Conservation (phyloP, 2,329 filamentous ascomycete genomes). For the Alternaria sp. region DNA sequence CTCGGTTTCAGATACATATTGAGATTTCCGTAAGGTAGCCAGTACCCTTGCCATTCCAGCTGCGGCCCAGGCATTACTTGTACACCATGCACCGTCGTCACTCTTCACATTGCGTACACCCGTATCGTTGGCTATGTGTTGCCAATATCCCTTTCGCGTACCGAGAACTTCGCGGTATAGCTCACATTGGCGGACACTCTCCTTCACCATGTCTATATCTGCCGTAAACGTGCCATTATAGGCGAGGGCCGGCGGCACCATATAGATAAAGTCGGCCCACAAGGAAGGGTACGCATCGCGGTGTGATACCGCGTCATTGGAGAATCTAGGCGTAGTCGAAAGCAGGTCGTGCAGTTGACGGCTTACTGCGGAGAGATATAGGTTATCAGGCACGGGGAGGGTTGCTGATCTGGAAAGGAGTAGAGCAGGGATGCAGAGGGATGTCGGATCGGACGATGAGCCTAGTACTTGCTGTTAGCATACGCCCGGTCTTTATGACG, state of each 20-base stretch:
- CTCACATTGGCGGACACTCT: conserved; percentile 52
- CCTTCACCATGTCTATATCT: conserved; percentile 47
- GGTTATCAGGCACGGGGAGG: conserved; percentile 42
- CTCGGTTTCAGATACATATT: conserved; percentile 13
- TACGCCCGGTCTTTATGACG: neutral
- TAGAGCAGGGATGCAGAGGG: conserved; percentile 56
- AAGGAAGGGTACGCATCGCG: conserved; percentile 54
- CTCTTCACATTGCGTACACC: neutral
- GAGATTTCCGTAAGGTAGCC: conserved; percentile 52
- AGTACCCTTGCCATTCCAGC: conserved; percentile 59
- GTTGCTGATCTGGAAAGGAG: conserved; percentile 50
- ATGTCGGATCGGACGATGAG: conserved; percentile 55
- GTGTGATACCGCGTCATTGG: conserved; percentile 60
- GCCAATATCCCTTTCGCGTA: conserved; percentile 50
- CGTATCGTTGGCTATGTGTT: conserved; percentile 54
- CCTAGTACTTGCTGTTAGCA: conserved; percentile 20
- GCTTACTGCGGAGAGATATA: conserved; percentile 28
- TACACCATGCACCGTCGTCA: conserved; percentile 57
- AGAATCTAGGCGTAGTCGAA: conserved; percentile 50
- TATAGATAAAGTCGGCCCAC: conserved; percentile 61
- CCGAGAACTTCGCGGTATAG: conserved; percentile 54
- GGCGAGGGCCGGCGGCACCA: conserved; percentile 61
- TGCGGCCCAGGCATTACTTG: conserved; percentile 59
- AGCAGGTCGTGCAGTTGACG: conserved; percentile 55
- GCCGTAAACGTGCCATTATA: conserved; percentile 55